These are phyloP conservation scores for Trichomonas vaginalis DNA, from an alignment of 208 protist species.

Conservation along the genomic window DNA sequence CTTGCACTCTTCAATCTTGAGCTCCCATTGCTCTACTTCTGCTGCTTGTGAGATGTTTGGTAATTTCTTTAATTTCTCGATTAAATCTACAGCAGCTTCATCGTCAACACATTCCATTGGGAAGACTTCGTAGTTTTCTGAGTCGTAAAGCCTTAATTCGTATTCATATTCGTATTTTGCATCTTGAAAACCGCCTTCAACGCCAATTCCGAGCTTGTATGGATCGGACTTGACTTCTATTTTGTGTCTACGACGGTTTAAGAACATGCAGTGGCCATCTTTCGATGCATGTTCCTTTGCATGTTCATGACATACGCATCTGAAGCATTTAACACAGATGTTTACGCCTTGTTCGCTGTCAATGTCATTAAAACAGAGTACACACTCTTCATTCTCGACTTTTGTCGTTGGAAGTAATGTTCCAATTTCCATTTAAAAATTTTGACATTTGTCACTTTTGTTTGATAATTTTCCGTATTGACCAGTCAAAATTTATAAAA, in stretches of 20 bases:
- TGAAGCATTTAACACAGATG: conserved; percentile 34
- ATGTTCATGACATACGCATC: conserved; percentile 25
- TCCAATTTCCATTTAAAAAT: not conserved
- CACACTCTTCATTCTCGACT: conserved; percentile 32
- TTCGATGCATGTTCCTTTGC: conserved; percentile 19
- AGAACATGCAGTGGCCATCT: not conserved
- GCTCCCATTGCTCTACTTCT: conserved; percentile 31
- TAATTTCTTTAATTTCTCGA: conserved; percentile 20
- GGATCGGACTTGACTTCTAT: not conserved
- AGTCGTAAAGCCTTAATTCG: conserved; percentile 18
- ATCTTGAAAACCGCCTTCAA: conserved; percentile 27
- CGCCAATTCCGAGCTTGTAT: conserved; percentile 33
- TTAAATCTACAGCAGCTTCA: conserved; percentile 46
- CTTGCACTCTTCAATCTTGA: conserved; percentile 14
- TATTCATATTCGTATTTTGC: conserved; percentile 47
- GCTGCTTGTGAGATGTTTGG: not conserved
- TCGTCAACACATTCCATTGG: conserved; percentile 46
- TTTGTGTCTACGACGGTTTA: not conserved
- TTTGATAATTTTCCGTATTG: no score
- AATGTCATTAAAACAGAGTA: conserved; percentile 26
- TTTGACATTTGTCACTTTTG: no score
- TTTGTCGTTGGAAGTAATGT: not conserved
- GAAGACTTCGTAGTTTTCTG: conserved; percentile 49
- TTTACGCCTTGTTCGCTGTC: conserved; percentile 27
- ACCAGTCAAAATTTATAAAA: no score